A percentile compares a stretch with the other conserved stretches of the same genome.
Conservation (phyloP, 2,329 filamentous ascomycete genomes). For the Colletotrichum spinosum region DNA sequence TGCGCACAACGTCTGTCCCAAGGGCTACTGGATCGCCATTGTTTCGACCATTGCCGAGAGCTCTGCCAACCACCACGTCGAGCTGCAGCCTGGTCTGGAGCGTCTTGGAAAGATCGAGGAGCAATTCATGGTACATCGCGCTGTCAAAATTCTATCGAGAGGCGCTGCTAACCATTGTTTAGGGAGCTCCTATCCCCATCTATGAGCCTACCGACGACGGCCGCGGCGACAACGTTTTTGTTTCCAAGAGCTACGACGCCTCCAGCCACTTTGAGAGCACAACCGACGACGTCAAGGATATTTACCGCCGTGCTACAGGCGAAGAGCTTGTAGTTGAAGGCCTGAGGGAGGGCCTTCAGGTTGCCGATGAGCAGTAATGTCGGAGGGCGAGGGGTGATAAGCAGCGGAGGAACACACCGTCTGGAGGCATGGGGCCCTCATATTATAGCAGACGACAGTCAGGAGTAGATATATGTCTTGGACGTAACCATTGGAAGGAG, state of each 20-base stretch:
- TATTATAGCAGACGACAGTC: slow-evolving; percentile 26
- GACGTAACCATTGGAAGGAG: slow-evolving; percentile 30
- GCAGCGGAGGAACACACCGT: slow-evolving; percentile 19
- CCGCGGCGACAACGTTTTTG: slow-evolving; percentile 89
- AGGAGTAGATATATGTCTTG: slow-evolving; percentile 33
- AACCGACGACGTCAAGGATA: slow-evolving; percentile 92
- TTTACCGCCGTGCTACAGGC: slow-evolving; percentile 86
- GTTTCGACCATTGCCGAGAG: slow-evolving; percentile 97
- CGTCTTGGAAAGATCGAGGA: slow-evolving; percentile 94
- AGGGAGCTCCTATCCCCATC: slow-evolving; percentile 87
- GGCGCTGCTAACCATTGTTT: slow-evolving; percentile 15
- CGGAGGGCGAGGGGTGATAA: neutral
- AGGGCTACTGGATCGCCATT: slow-evolving; percentile 99
- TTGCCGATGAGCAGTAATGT: slow-evolving; percentile 72
- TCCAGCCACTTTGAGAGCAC: slow-evolving; percentile 97
- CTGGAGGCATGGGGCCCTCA: slow-evolving; percentile 31
- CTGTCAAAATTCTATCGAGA: neutral
- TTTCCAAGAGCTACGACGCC: slow-evolving; percentile 98
- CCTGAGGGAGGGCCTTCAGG: slow-evolving; percentile 81
- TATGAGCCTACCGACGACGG: slow-evolving; percentile 92
- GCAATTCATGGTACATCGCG: slow-evolving; percentile 82
- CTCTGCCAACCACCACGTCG: slow-evolving; percentile 91
- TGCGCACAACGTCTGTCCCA: slow-evolving; percentile 97
- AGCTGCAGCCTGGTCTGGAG: slow-evolving; percentile 92
- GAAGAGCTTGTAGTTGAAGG: slow-evolving; percentile 91